phyloP scores from a whole-genome alignment of 768 basidiomycete species.

The Amanita polypyramis region DNA sequence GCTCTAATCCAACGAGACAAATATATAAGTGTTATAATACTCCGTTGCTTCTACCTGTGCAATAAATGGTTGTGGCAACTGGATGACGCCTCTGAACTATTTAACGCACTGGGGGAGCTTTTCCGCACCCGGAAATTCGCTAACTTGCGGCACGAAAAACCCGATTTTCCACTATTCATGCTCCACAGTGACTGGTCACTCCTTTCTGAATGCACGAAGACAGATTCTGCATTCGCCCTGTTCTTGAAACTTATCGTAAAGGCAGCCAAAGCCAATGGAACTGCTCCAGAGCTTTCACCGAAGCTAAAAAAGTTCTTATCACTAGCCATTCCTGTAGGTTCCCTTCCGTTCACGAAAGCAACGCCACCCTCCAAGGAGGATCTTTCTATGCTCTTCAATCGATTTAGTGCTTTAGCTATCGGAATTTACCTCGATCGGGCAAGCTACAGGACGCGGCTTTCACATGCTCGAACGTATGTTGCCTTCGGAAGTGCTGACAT shows the following conservation, averaged over 20 bases:
- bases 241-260: conserved; percentile 78
- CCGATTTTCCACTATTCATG: conserved; percentile 69
- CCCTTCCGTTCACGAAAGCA: conserved; percentile 51
- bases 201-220: conserved; percentile 35
- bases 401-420: conserved; percentile 63
- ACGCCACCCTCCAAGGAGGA: conserved; percentile 41
- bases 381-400: conserved; percentile 73
- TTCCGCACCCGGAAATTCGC: conserved; percentile 72
- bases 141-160: conserved; percentile 49
- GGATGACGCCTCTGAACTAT: conserved; percentile 41
- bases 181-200: conserved; percentile 40
- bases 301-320: conserved; percentile 61
- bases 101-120: conserved; percentile 57
- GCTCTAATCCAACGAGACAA: conserved; percentile 48
- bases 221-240: conserved; percentile 67
- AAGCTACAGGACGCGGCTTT: conserved; percentile 41
- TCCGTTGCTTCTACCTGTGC: conserved; percentile 65
- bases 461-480: conserved; percentile 59
- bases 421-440: conserved; percentile 53
- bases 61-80: conserved; percentile 73
- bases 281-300: conserved; percentile 22
- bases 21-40: conserved; percentile 60
- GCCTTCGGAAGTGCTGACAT: conserved; percentile 55
- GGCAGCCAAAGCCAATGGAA: conserved; percentile 26
- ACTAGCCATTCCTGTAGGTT: conserved; percentile 59